phyloP scores from a whole-genome alignment of 306 rosid genomes.

The Fragaria iinumae region DNA sequence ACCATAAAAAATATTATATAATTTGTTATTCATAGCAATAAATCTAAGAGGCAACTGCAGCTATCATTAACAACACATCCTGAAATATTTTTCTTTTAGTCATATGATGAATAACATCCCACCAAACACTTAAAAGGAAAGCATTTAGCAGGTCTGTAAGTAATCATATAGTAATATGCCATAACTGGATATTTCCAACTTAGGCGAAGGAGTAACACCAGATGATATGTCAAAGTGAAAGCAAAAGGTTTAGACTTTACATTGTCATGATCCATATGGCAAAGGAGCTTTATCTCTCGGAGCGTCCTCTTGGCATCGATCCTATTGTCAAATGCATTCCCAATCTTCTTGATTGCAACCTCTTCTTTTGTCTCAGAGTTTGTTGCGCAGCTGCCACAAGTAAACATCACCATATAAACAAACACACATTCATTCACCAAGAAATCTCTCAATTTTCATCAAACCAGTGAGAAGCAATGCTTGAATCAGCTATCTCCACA shows the following conservation, averaged over 20 bases:
- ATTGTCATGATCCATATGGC: constrained; percentile 92
- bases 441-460: not conserved
- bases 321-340: constrained; percentile 66
- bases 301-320: constrained; percentile 71
- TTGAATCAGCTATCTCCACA: not conserved
- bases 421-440: not conserved
- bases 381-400: constrained; percentile 46
- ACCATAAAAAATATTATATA: not conserved
- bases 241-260: constrained; percentile 29
- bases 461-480: not conserved
- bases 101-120: not conserved
- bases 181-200: not conserved
- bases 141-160: not conserved
- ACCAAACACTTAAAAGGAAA: not conserved
- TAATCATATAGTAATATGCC: not conserved
- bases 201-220: not conserved
- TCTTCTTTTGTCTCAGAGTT: constrained; percentile 57
- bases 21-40: not conserved
- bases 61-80: not conserved
- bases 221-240: not conserved
- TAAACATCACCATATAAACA: constrained; percentile 1
- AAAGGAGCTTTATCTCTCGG: constrained; percentile 65
- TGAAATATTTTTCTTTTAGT: not conserved
- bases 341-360: constrained; percentile 70
- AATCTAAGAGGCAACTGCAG: not conserved